These are phyloP conservation scores for Musa beccarii DNA, from an alignment of 176 grass and related monocot genomes.

Conservation along the genomic window DNA sequence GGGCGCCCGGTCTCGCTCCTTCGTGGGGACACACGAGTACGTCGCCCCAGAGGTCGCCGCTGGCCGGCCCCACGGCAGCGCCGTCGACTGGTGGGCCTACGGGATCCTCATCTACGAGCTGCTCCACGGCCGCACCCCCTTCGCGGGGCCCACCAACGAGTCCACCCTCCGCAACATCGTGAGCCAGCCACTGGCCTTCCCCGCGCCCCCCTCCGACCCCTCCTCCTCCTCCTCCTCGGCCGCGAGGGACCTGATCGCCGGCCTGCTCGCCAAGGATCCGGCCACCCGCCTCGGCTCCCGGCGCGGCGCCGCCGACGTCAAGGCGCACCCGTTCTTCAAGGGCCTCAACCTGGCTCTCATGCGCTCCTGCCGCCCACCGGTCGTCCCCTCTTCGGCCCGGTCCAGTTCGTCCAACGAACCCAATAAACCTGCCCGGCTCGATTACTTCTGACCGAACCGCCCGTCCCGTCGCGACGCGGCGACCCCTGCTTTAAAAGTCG, in stretches of 20 bases:
- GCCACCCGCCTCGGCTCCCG: conserved; percentile 37
- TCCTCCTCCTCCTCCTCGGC: not conserved
- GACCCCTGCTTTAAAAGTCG: too few relatives aligned
- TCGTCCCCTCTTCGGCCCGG: conserved; percentile 36
- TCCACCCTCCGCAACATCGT: conserved; percentile 77
- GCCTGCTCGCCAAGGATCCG: conserved; percentile 73
- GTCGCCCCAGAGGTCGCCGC: conserved; percentile 74
- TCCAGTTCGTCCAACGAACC: conserved; percentile 5
- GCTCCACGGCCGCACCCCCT: conserved; percentile 69
- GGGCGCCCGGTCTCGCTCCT: conserved; percentile 62
- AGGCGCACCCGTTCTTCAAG: conserved; percentile 76
- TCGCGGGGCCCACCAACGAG: conserved; percentile 55
- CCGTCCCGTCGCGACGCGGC: too few relatives aligned
- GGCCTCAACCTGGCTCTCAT: conserved; percentile 78
- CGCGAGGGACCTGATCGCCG: conserved; percentile 63
- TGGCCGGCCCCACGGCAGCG: conserved; percentile 62
- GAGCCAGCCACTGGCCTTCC: conserved; percentile 44
- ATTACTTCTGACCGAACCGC: not conserved
- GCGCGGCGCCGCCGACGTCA: conserved; percentile 74
- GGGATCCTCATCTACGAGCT: conserved; percentile 91
- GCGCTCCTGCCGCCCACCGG: conserved; percentile 50
- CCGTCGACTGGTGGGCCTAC: conserved; percentile 99
- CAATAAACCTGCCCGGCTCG: conserved; percentile 23
- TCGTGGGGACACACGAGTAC: conserved; percentile 96
- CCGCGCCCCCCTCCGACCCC: not conserved